Percentiles rank a stretch among this genome's conserved stretches.
Conservation (phyloP, 2,329 filamentous ascomycete species). For the Hypoxylon sp. region DNA sequence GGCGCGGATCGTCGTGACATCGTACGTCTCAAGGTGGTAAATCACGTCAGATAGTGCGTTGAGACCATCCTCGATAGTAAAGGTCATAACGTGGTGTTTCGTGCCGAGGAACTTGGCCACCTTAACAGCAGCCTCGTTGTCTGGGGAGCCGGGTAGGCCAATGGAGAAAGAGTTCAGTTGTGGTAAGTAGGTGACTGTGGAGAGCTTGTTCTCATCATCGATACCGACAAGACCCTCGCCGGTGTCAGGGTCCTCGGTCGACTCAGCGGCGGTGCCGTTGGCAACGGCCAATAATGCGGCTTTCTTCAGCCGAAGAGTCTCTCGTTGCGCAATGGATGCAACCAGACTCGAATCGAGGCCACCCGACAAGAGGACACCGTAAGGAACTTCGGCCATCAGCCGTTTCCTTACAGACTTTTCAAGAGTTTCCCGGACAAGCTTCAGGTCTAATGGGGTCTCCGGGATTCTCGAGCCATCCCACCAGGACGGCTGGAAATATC, state of each 20-base stretch:
- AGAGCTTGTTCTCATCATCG: conserved; percentile 90
- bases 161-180: conserved; percentile 99
- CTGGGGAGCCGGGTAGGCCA: conserved; percentile 90
- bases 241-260: conserved; percentile 65
- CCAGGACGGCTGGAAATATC: conserved; percentile 94
- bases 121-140: conserved; percentile 90
- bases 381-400: conserved; percentile 98
- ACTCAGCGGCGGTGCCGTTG: conserved; percentile 56
- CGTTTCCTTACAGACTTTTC: conserved; percentile 95
- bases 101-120: conserved; percentile 97
- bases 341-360: conserved; percentile 96
- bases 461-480: conserved; percentile 87
- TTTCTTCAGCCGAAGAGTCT: conserved; percentile 83
- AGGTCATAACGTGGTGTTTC: conserved; percentile 98
- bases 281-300: conserved; percentile 67
- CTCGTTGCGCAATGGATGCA: conserved; percentile 93
- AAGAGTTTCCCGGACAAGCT: conserved; percentile 81
- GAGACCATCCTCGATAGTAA: conserved; percentile 96
- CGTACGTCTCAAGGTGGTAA: conserved; percentile 96
- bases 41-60: conserved; percentile 98
- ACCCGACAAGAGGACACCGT: conserved; percentile 94
- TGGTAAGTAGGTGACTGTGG: conserved; percentile 89
- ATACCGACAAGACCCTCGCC: conserved; percentile 89
- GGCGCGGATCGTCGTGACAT: conserved; percentile 97
- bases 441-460: conserved; percentile 83